A percentile compares a stretch with the other conserved stretches of the same genome.
phyloP scores from a whole-genome alignment of 768 basidiomycete species.

The Termitomyces heimii region DNA sequence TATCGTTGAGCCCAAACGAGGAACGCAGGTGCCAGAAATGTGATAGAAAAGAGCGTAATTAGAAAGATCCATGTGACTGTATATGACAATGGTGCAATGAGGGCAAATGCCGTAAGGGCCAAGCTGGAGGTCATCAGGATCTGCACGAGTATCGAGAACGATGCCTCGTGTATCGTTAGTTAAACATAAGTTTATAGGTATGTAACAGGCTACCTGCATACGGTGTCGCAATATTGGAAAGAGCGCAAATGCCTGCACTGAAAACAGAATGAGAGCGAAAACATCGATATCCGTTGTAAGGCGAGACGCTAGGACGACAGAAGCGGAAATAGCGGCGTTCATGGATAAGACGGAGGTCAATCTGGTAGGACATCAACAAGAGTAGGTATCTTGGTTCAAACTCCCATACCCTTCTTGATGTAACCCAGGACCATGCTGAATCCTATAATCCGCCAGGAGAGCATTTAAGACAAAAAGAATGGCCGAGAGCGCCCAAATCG shows the following conservation, averaged over 20 bases:
- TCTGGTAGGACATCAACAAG: slow-evolving; percentile 28
- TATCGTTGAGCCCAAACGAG: slow-evolving; percentile 83
- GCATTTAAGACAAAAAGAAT: slow-evolving; percentile 77
- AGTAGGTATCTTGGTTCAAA: slow-evolving; percentile 15
- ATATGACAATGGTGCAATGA: slow-evolving; percentile 49
- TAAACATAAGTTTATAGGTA: slow-evolving; percentile 1
- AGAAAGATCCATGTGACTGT: slow-evolving; percentile 49
- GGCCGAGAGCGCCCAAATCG: slow-evolving; percentile 94
- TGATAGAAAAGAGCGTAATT: slow-evolving; percentile 46
- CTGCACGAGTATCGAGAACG: slow-evolving; percentile 41
- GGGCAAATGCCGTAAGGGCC: slow-evolving; percentile 40
- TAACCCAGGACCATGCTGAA: slow-evolving; percentile 34
- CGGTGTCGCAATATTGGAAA: slow-evolving; percentile 76
- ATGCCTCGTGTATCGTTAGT: slow-evolving; percentile 30
- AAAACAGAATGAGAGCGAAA: slow-evolving; percentile 83
- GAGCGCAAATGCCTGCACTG: slow-evolving; percentile 78
- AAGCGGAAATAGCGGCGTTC: slow-evolving; percentile 89
- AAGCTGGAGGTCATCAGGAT: slow-evolving; percentile 47
- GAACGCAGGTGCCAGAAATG: slow-evolving; percentile 67
- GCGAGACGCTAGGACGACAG: slow-evolving; percentile 90
- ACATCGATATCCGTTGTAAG: slow-evolving; percentile 78
- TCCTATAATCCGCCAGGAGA: slow-evolving; percentile 78
- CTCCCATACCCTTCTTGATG: slow-evolving; percentile 51
- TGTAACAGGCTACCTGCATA: slow-evolving; percentile 46
- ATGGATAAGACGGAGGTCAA: slow-evolving; percentile 80